Evolutionary conservation across 345 rosid genomes (phyloP).

Genomic region (Anastatica hierochuntica): DNA sequence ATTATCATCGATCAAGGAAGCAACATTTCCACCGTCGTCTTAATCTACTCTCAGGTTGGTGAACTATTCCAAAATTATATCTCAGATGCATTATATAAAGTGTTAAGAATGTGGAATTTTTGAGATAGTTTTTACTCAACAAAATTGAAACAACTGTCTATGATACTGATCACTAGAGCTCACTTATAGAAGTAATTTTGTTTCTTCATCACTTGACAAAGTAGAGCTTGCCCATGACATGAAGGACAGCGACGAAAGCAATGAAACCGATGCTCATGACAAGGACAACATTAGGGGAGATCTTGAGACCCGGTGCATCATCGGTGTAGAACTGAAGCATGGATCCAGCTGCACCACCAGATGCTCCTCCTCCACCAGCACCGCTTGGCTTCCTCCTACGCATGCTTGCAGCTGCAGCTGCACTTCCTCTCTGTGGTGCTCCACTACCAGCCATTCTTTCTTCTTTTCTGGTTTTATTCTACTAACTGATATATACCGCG

Average conservation of each 20-base stretch:
- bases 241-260: slow-evolving; percentile 88
- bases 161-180: slow-evolving; percentile 10
- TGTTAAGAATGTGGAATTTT: too few species aligned
- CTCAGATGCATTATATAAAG: too few species aligned
- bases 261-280: slow-evolving; percentile 96
- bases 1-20: too few species aligned
- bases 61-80: too few species aligned
- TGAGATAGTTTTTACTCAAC: slow-evolving; percentile 8
- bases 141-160: slow-evolving; percentile 15
- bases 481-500: not conserved
- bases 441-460: slow-evolving; percentile 42
- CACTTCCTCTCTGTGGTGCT: slow-evolving; percentile 92
- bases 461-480: not conserved
- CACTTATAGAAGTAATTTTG: not conserved
- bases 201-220: slow-evolving; percentile 37
- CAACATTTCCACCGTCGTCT: too few species aligned
- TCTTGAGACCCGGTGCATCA: slow-evolving; percentile 86
- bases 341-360: slow-evolving; percentile 74
- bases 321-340: slow-evolving; percentile 98
- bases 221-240: slow-evolving; percentile 85
- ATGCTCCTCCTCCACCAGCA: slow-evolving; percentile 38
- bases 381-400: slow-evolving; percentile 64
- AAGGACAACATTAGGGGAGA: slow-evolving; percentile 85
- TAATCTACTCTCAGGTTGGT: too few species aligned
- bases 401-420: slow-evolving; percentile 85